A percentile compares a stretch with the other conserved stretches of the same genome.
Evolutionary conservation across 768 basidiomycete genomes (phyloP).

Genomic region (Sarcomyxa edulis): DNA sequence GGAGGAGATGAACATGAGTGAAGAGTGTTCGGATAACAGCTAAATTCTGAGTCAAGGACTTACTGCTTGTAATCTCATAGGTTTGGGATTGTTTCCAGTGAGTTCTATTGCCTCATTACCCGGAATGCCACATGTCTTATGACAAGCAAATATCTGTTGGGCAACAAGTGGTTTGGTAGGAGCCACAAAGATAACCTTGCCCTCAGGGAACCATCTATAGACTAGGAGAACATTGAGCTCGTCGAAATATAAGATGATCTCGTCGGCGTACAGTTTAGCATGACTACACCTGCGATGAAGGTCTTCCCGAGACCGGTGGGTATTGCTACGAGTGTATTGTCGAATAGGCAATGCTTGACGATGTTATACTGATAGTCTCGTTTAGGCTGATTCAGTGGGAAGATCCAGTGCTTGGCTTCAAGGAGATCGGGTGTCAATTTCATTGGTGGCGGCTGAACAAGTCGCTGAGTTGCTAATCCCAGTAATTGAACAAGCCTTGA

Average conservation of each 20-base stretch:
- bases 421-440: constrained; percentile 73
- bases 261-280: constrained; percentile 77
- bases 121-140: constrained; percentile 89
- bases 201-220: constrained; percentile 90
- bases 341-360: constrained; percentile 75
- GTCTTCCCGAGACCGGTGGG: constrained; percentile 98
- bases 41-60: constrained; percentile 16
- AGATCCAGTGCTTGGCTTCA: constrained; percentile 84
- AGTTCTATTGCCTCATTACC: constrained; percentile 80
- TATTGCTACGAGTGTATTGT: constrained; percentile 90
- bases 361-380: constrained; percentile 97
- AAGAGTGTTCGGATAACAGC: background rate
- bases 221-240: constrained; percentile 32
- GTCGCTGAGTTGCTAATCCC: too few relatives aligned
- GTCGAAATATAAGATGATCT: background rate
- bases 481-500: too few relatives aligned
- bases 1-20: background rate
- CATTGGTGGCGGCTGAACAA: constrained; percentile 62
- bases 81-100: constrained; percentile 65
- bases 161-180: constrained; percentile 95
- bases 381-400: constrained; percentile 81
- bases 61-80: constrained; percentile 56
- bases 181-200: constrained; percentile 91
- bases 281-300: constrained; percentile 94
- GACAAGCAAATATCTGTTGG: constrained; percentile 93